A percentile compares a stretch with the other conserved stretches of the same genome.
Conservation (phyloP, 2,329 filamentous ascomycete species). For the Penicillium sp. region DNA sequence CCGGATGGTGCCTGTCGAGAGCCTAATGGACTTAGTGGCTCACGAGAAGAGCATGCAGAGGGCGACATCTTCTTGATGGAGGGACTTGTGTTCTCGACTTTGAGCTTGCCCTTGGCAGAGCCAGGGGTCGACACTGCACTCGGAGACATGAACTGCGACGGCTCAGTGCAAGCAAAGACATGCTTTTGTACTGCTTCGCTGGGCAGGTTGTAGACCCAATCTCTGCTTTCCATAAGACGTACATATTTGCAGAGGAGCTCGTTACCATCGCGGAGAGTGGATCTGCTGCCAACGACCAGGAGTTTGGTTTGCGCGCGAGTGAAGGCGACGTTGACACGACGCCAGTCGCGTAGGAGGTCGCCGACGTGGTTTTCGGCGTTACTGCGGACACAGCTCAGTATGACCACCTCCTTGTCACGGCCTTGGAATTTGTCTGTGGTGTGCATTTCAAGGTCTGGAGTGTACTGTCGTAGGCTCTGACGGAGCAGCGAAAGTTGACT, state of each 20-base stretch:
- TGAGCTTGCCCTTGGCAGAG: constrained; percentile 2
- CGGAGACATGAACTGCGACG: constrained; percentile 25
- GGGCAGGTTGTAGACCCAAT: constrained; percentile 77
- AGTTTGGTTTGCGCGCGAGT: constrained; percentile 91
- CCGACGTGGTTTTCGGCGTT: constrained; percentile 82
- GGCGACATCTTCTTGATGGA: constrained; percentile 21
- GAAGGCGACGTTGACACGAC: constrained; percentile 91
- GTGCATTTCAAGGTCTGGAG: constrained; percentile 78
- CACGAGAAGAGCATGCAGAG: constrained; percentile 13
- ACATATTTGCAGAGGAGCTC: constrained; percentile 77
- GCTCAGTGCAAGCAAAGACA: constrained; percentile 52
- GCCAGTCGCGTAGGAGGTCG: constrained; percentile 85
- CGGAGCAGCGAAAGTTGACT: constrained; percentile 83
- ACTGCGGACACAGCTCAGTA: constrained; percentile 81
- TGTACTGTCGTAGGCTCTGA: constrained; percentile 60
- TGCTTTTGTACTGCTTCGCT: constrained; percentile 63
- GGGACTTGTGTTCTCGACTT: constrained; percentile 28
- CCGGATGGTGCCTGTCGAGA: constrained; percentile 29
- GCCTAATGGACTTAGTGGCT: constrained; percentile 33
- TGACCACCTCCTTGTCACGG: constrained; percentile 87
- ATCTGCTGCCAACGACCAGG: constrained; percentile 76
- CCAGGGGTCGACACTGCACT: neutral
- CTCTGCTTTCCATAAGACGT: constrained; percentile 66
- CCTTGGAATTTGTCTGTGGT: constrained; percentile 97
- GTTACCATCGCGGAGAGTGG: constrained; percentile 64